Evolutionary conservation across 352 stramenopile genomes (phyloP), one percentile per base, ranked within the genome.

Genomic region (Globisporangium paroecandrum): DNA sequence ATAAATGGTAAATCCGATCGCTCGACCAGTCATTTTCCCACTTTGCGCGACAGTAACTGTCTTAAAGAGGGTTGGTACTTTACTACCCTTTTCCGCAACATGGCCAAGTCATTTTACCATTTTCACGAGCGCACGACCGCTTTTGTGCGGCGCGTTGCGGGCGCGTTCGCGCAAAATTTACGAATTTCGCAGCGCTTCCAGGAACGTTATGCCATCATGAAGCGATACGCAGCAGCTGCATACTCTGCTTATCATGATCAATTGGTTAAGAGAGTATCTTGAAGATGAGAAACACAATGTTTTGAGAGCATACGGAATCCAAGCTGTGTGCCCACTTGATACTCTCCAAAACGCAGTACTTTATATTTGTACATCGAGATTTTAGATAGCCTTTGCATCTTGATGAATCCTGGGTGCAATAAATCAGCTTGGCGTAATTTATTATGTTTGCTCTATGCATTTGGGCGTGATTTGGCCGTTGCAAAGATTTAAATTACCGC

Each of bases 81-180:
- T 38, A 38, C 32, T 9, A 38, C 9, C 1, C 9, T 12, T 38
- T 38, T 29, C 27, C 27, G 27, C 27, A 29, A 29, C 27, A 29
- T 29, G 27, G 27, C 27, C 34, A 38, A 38, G 7, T 12, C 3
- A 38, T 38, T 38, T 38, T 38, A 38, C 34, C 34, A 38, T 43
- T 43, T 7, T 43, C 36, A 62, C 57, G 34, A 62, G 38, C n/a
- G 18, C 34, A 62, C 57, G 38, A 62, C 53, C 53, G 54, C 54
- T 60, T 60, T 60, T 60, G 54, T 55, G 38, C 36, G 36, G 58
- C 58, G 34, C 36, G 58, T 63, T 63, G 18, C 58, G 3, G 12
- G 58, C 58, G 25, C 10, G 24, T 64, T 36, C 58, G 58, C 58
- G 58, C 58, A 64, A 41, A 36, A 18, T 54, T 38, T 64, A 25